Conservation (phyloP, 2,329 filamentous ascomycete genomes). For the Cordyceps cateniannulata region DNA sequence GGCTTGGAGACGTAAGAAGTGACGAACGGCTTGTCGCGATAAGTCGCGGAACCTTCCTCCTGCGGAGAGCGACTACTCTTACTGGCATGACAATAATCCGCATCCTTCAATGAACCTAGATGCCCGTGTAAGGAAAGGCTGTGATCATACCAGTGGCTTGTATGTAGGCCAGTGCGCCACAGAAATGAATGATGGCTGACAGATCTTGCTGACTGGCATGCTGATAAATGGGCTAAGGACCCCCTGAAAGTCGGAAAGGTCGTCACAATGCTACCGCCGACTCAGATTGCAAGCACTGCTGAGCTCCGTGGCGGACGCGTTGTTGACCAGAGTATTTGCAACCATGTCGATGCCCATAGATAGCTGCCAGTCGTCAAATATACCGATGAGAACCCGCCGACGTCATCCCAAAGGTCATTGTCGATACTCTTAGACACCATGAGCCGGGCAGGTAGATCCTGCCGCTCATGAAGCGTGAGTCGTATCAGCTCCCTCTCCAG, state of each 20-base stretch:
- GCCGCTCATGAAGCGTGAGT: background rate
- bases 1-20: background rate
- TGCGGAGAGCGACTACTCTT: background rate
- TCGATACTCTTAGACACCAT: background rate
- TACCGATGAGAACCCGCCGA: background rate
- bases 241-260: background rate
- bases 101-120: slow-evolving; percentile 14
- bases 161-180: background rate
- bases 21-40: background rate
- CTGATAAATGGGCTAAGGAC: slow-evolving; percentile 16
- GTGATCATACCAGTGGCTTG: slow-evolving; percentile 18
- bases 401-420: background rate
- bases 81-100: background rate
- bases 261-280: background rate
- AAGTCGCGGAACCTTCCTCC: background rate
- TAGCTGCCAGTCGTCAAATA: background rate
- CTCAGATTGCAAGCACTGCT: background rate
- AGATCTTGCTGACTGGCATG: slow-evolving; percentile 19
- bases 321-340: background rate
- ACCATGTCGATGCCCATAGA: background rate
- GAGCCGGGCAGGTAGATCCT: background rate
- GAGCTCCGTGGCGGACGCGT: background rate
- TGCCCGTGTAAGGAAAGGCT: slow-evolving; percentile 28
- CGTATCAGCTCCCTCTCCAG: background rate
- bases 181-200: slow-evolving; percentile 8